Conservation (phyloP, 768 basidiomycete species). For the Termitomyces heimii region DNA sequence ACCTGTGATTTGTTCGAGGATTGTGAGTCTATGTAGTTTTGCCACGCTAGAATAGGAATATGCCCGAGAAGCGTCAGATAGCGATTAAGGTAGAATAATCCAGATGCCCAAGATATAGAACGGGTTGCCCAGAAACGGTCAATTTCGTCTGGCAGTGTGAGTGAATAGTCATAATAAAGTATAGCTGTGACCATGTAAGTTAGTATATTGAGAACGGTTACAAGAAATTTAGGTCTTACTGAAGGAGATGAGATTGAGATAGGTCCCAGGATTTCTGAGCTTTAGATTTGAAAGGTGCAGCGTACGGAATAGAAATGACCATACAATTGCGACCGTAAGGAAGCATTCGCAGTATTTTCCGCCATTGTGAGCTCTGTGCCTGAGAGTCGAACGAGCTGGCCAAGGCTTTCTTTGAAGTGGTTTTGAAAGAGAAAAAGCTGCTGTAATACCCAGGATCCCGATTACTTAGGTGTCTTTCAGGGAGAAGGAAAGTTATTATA, state of each 20-base stretch:
- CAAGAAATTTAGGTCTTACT: constrained; percentile 4
- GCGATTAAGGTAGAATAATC: constrained; percentile 39
- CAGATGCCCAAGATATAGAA: constrained; percentile 24
- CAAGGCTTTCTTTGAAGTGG: neutral
- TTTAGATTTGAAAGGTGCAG: neutral
- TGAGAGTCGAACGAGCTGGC: neutral
- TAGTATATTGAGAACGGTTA: neutral
- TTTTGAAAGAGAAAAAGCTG: neutral
- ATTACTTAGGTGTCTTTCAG: neutral
- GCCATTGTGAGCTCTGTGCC: neutral
- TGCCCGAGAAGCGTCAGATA: constrained; percentile 35
- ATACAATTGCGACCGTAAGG: constrained; percentile 13
- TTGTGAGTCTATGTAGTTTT: constrained; percentile 24
- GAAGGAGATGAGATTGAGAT: constrained; percentile 12
- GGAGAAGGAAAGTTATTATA: neutral
- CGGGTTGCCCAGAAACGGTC: constrained; percentile 36
- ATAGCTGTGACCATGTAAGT: constrained; percentile 23
- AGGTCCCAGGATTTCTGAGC: constrained; percentile 5
- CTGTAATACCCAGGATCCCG: neutral
- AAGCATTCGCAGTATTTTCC: neutral
- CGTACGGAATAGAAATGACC: neutral
- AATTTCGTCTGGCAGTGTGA: constrained; percentile 39
- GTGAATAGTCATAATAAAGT: constrained; percentile 43
- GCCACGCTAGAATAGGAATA: constrained; percentile 24
- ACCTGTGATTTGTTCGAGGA: constrained; percentile 19